These are phyloP conservation scores for Pseudogymnoascus sp. DNA, from an alignment of 2,329 filamentous ascomycete species.

Conservation along the genomic window DNA sequence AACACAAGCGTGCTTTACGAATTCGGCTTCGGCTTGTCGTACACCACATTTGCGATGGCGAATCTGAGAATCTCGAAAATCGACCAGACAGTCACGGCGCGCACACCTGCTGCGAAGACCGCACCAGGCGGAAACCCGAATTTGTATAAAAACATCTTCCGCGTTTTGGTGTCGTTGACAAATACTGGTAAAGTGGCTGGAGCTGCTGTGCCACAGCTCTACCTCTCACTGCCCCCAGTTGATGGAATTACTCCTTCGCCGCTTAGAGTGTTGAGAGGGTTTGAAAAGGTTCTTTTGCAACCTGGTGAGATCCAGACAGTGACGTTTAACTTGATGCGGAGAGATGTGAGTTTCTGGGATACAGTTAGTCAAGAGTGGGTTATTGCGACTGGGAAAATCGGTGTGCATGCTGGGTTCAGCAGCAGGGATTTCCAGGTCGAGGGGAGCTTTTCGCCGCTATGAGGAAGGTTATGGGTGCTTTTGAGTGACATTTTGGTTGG, in stretches of 20 bases:
- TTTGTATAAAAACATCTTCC: slow-evolving; percentile 34
- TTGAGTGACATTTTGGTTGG: background rate
- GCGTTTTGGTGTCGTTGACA: slow-evolving; percentile 50
- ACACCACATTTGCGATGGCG: slow-evolving; percentile 59
- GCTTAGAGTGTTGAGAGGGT: slow-evolving; percentile 44
- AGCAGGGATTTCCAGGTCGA: slow-evolving; percentile 20
- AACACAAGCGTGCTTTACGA: slow-evolving; percentile 60
- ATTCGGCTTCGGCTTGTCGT: slow-evolving; percentile 70
- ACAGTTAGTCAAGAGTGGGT: slow-evolving; percentile 60
- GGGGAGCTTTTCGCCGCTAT: background rate
- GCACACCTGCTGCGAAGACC: slow-evolving; percentile 2
- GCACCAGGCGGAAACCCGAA: slow-evolving; percentile 26
- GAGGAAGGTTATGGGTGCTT: background rate
- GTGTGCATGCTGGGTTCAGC: slow-evolving; percentile 29
- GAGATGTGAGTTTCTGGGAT: slow-evolving; percentile 69
- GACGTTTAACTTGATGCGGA: slow-evolving; percentile 51
- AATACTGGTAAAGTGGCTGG: slow-evolving; percentile 56
- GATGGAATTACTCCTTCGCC: background rate
- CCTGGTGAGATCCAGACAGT: slow-evolving; percentile 35
- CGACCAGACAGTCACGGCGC: background rate
- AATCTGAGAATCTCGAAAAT: slow-evolving; percentile 31
- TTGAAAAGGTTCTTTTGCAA: slow-evolving; percentile 46
- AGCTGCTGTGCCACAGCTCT: slow-evolving; percentile 59
- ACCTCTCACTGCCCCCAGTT: slow-evolving; percentile 34
- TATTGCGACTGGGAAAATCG: slow-evolving; percentile 37